phyloP scores from a whole-genome alignment of 2,329 filamentous ascomycete species.

The Aureobasidium zeae region DNA sequence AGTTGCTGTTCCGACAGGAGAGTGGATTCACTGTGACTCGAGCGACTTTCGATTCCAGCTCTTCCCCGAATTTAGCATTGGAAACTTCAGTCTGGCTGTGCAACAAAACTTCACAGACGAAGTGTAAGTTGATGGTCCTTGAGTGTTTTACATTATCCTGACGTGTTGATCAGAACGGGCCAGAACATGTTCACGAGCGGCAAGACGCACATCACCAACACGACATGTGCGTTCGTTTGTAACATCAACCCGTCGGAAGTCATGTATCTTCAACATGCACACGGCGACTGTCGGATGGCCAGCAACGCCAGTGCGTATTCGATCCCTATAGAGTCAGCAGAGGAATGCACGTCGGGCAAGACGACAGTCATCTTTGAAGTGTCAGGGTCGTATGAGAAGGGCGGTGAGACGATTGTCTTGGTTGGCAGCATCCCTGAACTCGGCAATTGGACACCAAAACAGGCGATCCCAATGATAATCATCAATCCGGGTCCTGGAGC shows the following conservation, averaged over 20 bases:
- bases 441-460: slow-evolving; percentile 47
- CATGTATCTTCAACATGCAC: slow-evolving; percentile 20
- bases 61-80: slow-evolving; percentile 22
- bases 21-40: slow-evolving; percentile 22
- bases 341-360: background rate
- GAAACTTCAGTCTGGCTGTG: slow-evolving; percentile 23
- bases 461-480: slow-evolving; percentile 50
- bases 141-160: background rate
- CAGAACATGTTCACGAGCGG: slow-evolving; percentile 9
- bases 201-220: slow-evolving; percentile 18
- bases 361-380: slow-evolving; percentile 1
- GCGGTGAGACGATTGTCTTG: slow-evolving; percentile 58
- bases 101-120: slow-evolving; percentile 20
- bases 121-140: slow-evolving; percentile 1
- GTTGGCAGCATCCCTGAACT: slow-evolving; percentile 50
- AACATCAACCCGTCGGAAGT: slow-evolving; percentile 20
- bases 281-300: slow-evolving; percentile 20
- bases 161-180: slow-evolving; percentile 2
- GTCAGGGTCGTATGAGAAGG: slow-evolving; percentile 38
- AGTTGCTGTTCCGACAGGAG: slow-evolving; percentile 19
- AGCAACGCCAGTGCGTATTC: slow-evolving; percentile 17
- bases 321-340: background rate
- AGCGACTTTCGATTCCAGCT: slow-evolving; percentile 23
- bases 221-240: slow-evolving; percentile 19
- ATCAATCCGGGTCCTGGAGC: slow-evolving; percentile 51